Conservation (phyloP, 768 basidiomycete genomes). For the Trametes elegans region DNA sequence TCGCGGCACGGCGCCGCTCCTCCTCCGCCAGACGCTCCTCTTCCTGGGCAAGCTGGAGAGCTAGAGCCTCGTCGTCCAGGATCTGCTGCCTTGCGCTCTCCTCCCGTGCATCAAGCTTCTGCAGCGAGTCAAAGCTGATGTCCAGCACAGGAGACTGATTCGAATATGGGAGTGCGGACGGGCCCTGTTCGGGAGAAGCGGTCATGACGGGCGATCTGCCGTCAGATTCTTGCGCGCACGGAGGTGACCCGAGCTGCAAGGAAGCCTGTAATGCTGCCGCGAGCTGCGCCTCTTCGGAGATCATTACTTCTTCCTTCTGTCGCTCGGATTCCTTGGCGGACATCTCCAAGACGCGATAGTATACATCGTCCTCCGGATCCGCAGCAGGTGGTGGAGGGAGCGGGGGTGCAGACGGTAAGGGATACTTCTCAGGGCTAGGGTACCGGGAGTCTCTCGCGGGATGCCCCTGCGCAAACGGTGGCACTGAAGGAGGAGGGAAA, state of each 20-base stretch:
- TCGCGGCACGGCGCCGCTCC: constrained; percentile 33
- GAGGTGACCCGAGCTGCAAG: constrained; percentile 16
- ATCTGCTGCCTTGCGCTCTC: constrained; percentile 20
- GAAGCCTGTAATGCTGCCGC: constrained; percentile 62
- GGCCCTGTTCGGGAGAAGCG: constrained; percentile 14
- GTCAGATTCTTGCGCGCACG: background rate
- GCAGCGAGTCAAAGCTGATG: background rate
- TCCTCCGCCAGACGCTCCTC: constrained; percentile 33
- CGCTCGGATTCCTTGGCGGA: constrained; percentile 21
- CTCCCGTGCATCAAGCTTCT: background rate
- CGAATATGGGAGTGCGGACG: background rate
- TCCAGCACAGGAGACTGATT: constrained; percentile 7
- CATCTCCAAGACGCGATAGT: constrained; percentile 21
- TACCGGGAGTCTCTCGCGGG: background rate
- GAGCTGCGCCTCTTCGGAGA: constrained; percentile 62
- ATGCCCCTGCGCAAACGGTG: background rate
- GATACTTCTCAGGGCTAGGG: background rate
- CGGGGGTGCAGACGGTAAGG: constrained; percentile 7
- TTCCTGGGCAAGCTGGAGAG: constrained; percentile 38
- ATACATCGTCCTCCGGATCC: constrained; percentile 10
- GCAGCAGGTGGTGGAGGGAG: background rate
- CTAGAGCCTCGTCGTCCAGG: constrained; percentile 43
- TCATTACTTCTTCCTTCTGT: background rate
- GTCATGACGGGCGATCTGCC: constrained; percentile 8
- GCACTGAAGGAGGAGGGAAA: background rate